Percentiles rank a stretch among this genome's conserved stretches.
phyloP scores from a whole-genome alignment of 2,329 filamentous ascomycete species.

The Colletotrichum brevisporum region DNA sequence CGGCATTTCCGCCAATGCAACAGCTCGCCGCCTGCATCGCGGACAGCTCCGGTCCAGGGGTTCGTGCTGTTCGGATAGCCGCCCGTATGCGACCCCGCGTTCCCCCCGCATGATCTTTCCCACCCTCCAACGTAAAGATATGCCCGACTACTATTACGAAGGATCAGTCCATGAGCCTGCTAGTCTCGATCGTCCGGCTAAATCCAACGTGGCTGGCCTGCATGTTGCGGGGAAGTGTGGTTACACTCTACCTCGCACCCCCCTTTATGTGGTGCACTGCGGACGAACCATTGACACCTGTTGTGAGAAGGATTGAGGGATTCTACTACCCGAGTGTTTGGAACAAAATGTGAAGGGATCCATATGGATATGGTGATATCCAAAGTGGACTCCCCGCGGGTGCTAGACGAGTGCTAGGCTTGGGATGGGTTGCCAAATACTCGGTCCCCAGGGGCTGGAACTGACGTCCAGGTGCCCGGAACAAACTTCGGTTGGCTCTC shows the following conservation, averaged over 20 bases:
- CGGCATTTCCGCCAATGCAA: slow-evolving; percentile 20
- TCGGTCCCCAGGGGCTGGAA: background rate
- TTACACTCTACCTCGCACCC: background rate
- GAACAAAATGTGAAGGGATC: background rate
- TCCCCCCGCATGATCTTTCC: background rate
- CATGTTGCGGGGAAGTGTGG: background rate
- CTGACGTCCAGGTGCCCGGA: background rate
- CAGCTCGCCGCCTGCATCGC: too few species aligned
- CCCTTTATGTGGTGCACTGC: background rate
- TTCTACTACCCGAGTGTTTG: background rate
- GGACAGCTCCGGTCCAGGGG: background rate
- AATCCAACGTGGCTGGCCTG: background rate
- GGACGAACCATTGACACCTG: background rate
- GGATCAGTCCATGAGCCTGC: background rate
- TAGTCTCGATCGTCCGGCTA: background rate
- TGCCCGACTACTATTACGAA: background rate
- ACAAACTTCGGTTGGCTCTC: background rate
- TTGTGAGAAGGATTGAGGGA: background rate
- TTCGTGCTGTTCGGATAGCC: background rate
- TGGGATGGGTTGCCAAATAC: background rate
- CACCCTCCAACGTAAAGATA: background rate
- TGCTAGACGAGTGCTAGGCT: background rate
- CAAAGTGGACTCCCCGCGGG: background rate
- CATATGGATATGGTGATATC: background rate
- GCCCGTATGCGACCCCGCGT: background rate